These are phyloP conservation scores for Rhytidhysteron rufulum DNA, from an alignment of 2,329 filamentous ascomycete species.

Conservation along the genomic window DNA sequence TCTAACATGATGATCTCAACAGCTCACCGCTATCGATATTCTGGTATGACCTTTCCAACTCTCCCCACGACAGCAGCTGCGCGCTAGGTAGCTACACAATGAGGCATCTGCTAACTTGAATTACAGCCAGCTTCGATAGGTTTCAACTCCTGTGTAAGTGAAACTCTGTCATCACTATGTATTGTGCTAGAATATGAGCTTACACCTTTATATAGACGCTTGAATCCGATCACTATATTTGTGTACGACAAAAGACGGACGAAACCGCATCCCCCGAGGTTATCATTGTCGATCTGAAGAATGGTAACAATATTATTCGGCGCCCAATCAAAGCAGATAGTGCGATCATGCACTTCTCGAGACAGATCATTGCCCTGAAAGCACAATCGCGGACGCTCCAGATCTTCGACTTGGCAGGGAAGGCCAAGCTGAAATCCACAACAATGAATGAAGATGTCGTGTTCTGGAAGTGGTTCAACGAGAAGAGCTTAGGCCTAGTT, in stretches of 20 bases:
- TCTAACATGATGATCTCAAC: slow-evolving; percentile 26
- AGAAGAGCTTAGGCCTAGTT: slow-evolving; percentile 81
- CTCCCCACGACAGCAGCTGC: slow-evolving; percentile 7
- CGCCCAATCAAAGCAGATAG: slow-evolving; percentile 98
- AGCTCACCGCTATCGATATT: slow-evolving; percentile 47
- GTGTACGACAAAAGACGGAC: slow-evolving; percentile 89
- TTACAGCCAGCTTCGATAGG: slow-evolving; percentile 67
- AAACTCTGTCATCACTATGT: no score
- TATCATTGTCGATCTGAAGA: slow-evolving; percentile 96
- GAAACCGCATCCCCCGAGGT: slow-evolving; percentile 85
- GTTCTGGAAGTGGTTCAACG: slow-evolving; percentile 99
- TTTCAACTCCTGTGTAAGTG: slow-evolving; percentile 80
- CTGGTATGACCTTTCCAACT: slow-evolving; percentile 38
- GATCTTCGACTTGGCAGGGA: slow-evolving; percentile 91
- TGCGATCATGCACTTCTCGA: slow-evolving; percentile 98
- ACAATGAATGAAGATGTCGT: slow-evolving; percentile 96
- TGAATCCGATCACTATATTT: slow-evolving; percentile 96
- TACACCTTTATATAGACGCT: slow-evolving; percentile 66
- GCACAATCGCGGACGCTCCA: slow-evolving; percentile 91
- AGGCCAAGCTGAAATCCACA: slow-evolving; percentile 94
- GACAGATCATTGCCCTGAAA: slow-evolving; percentile 94
- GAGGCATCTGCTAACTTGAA: slow-evolving; percentile 24
- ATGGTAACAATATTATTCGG: slow-evolving; percentile 90
- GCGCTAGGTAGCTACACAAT: slow-evolving; percentile 10
- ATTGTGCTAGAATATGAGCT: slow-evolving; percentile 11